Evolutionary conservation across 2,329 filamentous ascomycete genomes (phyloP), one percentile per base, ranked within the genome.

Genomic region (Balansia obtecta): DNA sequence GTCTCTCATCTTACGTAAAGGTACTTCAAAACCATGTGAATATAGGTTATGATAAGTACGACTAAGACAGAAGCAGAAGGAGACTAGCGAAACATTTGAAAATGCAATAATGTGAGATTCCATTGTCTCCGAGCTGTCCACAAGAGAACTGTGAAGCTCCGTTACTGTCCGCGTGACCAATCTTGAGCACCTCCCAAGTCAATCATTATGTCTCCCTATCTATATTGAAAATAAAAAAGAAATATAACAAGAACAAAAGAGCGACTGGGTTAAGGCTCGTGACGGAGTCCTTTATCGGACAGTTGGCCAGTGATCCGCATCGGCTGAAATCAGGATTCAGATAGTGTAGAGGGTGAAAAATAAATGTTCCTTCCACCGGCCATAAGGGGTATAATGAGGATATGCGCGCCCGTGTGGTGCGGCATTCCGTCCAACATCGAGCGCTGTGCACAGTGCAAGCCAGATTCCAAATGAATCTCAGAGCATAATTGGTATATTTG

Each of bases 91-190:
- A 12, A 44, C 8, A 44, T 12, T 27, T 11, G 22, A 13, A 44
- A 27, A 30, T 32, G 13, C 13, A 44, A 16, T 10, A 15, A 27
- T 27, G 32, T 41, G 30, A 11, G 42, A 47, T 15, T 15, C 33
- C 32, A 12, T 0, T 37, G 33, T 44, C 10, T n/a, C 20, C 40
- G 30, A 22, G 16, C 32, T 44, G 16, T 18, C 47, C 30, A 27
- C 7, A 30, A 34, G 27, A 10, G 30, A 44, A 43, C 30, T 37
- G 47, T 44, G 47, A 49, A 49, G 47, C 47, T 44, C 47, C 47
- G 4, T 44, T 44, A 18, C n/a, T 18, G 10, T 18, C 27, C 16
- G 10, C 39, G 39, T 27, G 27, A 18, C 39, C 39, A 15, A 41
- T 11, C 3, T 11, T 20, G 4, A 41, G 16, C n/a, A 10, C 39